Base-by-base conservation (phyloP, 2,329 filamentous ascomycete species). In the Fonsecaea multimorphosa region DNA sequence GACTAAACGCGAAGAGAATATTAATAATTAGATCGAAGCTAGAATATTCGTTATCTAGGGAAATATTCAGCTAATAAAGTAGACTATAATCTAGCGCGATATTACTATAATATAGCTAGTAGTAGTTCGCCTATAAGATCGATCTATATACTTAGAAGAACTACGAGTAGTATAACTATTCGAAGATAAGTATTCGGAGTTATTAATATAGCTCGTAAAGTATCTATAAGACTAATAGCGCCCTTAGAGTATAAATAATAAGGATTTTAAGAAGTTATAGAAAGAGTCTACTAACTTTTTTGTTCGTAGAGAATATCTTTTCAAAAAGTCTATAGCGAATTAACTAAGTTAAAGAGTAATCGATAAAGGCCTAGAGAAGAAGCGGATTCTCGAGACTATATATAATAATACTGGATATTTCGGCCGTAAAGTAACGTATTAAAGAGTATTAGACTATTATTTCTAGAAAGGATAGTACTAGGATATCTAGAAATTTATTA, bases 1-100 rank as follows among this genome's bases (percentile, higher is more conserved):
- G 8, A 12, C 16, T 1, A 8, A 58, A 9, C 8, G 40, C n/a
- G 55, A 58, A 22, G 55, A 58, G 19, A 19, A 58, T 46, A 58
- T 58, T 46, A 46, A 58, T 12, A 11, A 58, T 14, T 58, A 46
- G 9, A 58, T 58, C 11, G 11, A 46, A n/a, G 22, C 11, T 6
- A 16, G 22, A 14, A 46, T 44, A 44, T 3, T 44, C 5, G 19
- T 4, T 2, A 16, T 44, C 8, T 8, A 12, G 11, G 34, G 11
- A 38, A 12, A 9, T 38, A 6, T 14, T 9, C 11, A 38, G 34
- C 12, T 12, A 12, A 38, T 38, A 38, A 38, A 38, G 2, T 11
- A 12, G 12, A 38, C 4, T 38, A 38, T 3, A 2, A 14, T 2
- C 34, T 38, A 38, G 34, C 9, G 8, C 8, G 34, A 14, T 12